Evolutionary conservation across 495 filamentous ascomycete species (phyloP).

Genomic region (Penicillium chermesinum): DNA sequence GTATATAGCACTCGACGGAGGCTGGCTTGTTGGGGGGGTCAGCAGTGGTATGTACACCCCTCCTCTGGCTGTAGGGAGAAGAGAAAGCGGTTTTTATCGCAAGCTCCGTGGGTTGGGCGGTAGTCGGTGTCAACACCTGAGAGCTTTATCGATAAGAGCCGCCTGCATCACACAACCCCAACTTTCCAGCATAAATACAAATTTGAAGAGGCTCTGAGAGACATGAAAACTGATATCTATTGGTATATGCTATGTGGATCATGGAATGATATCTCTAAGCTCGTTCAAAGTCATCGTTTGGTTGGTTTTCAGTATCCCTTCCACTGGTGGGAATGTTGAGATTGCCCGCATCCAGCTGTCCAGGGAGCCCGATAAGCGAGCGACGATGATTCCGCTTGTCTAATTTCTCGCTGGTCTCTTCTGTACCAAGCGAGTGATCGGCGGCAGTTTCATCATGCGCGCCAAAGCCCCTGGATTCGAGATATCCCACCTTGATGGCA

Average conservation of each 20-base stretch:
- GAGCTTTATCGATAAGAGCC: slow-evolving; percentile 30
- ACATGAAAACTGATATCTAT: slow-evolving; percentile 1
- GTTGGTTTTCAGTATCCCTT: slow-evolving; percentile 24
- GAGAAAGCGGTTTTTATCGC: not conserved
- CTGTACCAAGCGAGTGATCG: slow-evolving; percentile 36
- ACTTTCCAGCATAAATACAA: not conserved
- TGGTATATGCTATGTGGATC: slow-evolving; percentile 23
- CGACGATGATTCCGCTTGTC: slow-evolving; percentile 39
- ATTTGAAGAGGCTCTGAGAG: not conserved
- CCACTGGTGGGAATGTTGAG: slow-evolving; percentile 25
- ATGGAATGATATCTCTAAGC: slow-evolving; percentile 25
- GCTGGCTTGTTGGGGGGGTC: not conserved
- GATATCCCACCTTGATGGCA: slow-evolving; percentile 50
- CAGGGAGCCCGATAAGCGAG: slow-evolving; percentile 35
- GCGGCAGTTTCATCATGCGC: slow-evolving; percentile 29
- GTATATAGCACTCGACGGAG: not conserved
- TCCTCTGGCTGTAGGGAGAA: not conserved
- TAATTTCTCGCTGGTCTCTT: slow-evolving; percentile 57
- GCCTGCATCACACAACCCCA: not conserved
- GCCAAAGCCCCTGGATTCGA: slow-evolving; percentile 33
- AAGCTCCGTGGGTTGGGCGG: not conserved
- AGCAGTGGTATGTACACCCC: not conserved
- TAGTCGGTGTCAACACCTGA: slow-evolving; percentile 6
- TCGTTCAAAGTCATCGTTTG: slow-evolving; percentile 53
- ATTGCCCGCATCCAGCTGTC: slow-evolving; percentile 32